Evolutionary conservation across 1,284 basidiomycete species (phyloP).

Genomic region (Moniliophthora roreri): DNA sequence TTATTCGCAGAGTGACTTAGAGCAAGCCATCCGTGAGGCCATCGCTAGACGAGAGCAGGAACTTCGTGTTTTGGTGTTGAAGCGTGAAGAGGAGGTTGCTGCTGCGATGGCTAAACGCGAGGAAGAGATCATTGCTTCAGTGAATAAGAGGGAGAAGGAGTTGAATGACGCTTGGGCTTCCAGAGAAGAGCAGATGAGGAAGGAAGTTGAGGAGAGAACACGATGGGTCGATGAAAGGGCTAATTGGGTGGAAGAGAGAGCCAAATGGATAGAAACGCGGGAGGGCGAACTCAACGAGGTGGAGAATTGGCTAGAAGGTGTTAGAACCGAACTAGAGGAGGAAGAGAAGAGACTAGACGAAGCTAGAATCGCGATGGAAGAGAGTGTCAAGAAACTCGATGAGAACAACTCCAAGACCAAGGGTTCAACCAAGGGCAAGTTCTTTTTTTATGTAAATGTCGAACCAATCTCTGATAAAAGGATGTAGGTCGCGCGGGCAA

Average conservation of each 20-base stretch:
- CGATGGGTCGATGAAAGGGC: slow-evolving; percentile 21
- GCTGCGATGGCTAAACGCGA: slow-evolving; percentile 62
- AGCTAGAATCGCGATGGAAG: slow-evolving; percentile 46
- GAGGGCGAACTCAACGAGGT: slow-evolving; percentile 55
- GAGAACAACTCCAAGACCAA: slow-evolving; percentile 23
- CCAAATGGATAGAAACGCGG: slow-evolving; percentile 49
- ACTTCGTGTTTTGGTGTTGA: slow-evolving; percentile 60
- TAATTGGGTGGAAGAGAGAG: slow-evolving; percentile 40
- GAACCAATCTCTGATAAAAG: slow-evolving; percentile 7
- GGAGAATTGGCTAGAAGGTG: slow-evolving; percentile 42
- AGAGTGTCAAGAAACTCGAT: slow-evolving; percentile 41
- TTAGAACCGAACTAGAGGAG: slow-evolving; percentile 40
- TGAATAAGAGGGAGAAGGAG: slow-evolving; percentile 66
- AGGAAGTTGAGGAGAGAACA: slow-evolving; percentile 46
- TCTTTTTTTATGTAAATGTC: background rate
- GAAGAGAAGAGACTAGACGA: slow-evolving; percentile 52
- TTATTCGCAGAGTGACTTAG: slow-evolving; percentile 37
- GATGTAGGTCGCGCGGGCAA: slow-evolving; percentile 54
- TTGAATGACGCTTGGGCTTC: slow-evolving; percentile 63
- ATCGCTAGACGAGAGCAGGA: slow-evolving; percentile 65
- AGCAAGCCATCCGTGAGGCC: slow-evolving; percentile 57
- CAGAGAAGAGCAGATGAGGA: slow-evolving; percentile 55
- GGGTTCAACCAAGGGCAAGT: slow-evolving; percentile 16
- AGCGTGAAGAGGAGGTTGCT: slow-evolving; percentile 71
- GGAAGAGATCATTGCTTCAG: slow-evolving; percentile 71